phyloP scores from a whole-genome alignment of 768 basidiomycete genomes.

The Dioszegia crocea region DNA sequence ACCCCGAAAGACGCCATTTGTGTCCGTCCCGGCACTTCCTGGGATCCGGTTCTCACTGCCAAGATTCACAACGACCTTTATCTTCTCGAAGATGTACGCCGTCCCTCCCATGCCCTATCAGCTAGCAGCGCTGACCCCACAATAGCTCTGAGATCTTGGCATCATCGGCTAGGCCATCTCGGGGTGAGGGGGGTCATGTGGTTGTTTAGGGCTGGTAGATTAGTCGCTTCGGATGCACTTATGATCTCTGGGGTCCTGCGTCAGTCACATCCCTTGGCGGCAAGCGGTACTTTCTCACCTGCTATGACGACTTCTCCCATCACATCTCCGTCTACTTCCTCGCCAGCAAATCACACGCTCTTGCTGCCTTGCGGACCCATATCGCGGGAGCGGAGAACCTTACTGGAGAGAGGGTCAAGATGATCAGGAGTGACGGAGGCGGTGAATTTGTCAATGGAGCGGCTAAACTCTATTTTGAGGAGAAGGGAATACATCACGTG shows the following conservation, averaged over 20 bases:
- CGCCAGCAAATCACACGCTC: conserved; percentile 18
- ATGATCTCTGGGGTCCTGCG: too few species aligned
- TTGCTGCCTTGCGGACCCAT: neutral
- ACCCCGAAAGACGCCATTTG: too few species aligned
- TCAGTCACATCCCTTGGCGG: too few species aligned
- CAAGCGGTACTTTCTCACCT: conserved; percentile 12
- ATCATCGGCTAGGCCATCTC: neutral
- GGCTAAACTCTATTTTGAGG: too few species aligned
- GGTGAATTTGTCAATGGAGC: too few species aligned
- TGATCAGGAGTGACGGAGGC: too few species aligned
- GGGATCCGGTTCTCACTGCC: too few species aligned
- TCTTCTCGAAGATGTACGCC: neutral
- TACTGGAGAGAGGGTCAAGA: too few species aligned
- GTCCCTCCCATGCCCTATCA: neutral
- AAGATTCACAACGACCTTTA: neutral
- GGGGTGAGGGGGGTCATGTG: neutral
- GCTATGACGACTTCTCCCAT: conserved; percentile 16
- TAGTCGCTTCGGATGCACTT: neutral
- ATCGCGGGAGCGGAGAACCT: neutral
- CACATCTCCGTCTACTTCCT: conserved; percentile 11
- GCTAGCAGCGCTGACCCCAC: too few species aligned
- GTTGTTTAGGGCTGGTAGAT: conserved; percentile 2
- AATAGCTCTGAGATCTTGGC: neutral
- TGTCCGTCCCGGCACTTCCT: too few species aligned
- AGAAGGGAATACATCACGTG: too few species aligned